Evolutionary conservation across 805 yeast species (phyloP), one percentile per base, ranked within the genome.

Genomic region (Candida pseudoglaebosa): DNA sequence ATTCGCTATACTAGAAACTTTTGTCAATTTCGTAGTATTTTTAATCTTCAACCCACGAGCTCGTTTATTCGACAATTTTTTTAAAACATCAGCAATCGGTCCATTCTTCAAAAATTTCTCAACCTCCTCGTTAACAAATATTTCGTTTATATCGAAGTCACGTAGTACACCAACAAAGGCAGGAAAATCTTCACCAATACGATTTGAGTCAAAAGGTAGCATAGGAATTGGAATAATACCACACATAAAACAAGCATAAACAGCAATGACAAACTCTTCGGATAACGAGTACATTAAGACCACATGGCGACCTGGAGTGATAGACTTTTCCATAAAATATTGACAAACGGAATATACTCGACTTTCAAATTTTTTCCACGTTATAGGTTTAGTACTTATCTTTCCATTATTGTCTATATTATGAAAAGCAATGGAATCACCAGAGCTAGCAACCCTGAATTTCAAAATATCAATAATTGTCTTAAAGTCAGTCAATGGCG

Each of bases 201-300:
- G 64, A 31, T 71, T 72, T 9, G 79, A 67, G 43, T 83, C 88
- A 29, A 89, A 62, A 0, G 95, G 89, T 7, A 80, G 65, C 55
- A 88, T 59, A 0, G 95, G 93, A 12, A 91, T 71, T 1, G 93
- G 87, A 2, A 85, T 72, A 4, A 88, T 41, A 6, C 96, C 96
- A 38, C 89, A 75, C 40, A 82, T 62, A 57, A 91, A 75, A 56
- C 98, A 91, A 0, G 99, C 97, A 59, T 81, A 79, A 1, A 89
- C 69, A 2, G 95, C 87, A 20, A 87, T 78, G 4, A 83, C 77
- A 53, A 78, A 91, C 44, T 93, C 98, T 41, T 90, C 96, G 1
- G 89, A 79, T 33, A 91, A 75, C 0, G 95, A 83, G 56, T 87
- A 89, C 82, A 89, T 82, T 50, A 93, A 64, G 3, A 89, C 71